Conservation (phyloP, 306 rosid genomes). For the Acacia melanoxylon region DNA sequence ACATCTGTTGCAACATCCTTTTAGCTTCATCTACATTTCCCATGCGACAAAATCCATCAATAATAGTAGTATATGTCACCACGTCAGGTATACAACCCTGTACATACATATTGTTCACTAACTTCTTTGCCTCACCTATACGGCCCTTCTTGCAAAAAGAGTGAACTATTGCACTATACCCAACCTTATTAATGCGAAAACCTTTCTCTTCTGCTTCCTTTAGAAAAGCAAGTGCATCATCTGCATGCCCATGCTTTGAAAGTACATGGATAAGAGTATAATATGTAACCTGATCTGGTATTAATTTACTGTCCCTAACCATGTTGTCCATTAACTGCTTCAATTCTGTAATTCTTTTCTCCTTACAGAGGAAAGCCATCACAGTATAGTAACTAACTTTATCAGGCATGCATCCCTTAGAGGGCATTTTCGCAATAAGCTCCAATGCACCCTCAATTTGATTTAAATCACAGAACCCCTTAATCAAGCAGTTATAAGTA, state of each 20-base stretch:
- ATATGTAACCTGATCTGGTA: constrained; percentile 82
- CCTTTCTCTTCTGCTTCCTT: constrained; percentile 78
- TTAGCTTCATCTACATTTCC: constrained; percentile 84
- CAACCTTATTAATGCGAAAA: constrained; percentile 74
- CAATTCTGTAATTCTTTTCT: constrained; percentile 60
- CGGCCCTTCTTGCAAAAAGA: constrained; percentile 70
- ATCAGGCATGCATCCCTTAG: constrained; percentile 67
- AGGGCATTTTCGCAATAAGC: constrained; percentile 67
- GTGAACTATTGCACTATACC: constrained; percentile 79
- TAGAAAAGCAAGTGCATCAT: constrained; percentile 65
- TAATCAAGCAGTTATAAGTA: constrained; percentile 78
- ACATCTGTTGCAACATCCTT: constrained; percentile 84
- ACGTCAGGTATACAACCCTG: constrained; percentile 84
- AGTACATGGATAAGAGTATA: constrained; percentile 69
- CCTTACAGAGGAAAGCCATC: constrained; percentile 74
- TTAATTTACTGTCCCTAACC: constrained; percentile 49
- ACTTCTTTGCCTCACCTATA: constrained; percentile 63
- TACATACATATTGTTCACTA: constrained; percentile 67
- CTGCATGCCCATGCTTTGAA: constrained; percentile 74
- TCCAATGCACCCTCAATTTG: constrained; percentile 58
- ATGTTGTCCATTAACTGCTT: constrained; percentile 60
- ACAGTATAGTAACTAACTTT: constrained; percentile 85
- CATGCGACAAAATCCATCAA: constrained; percentile 68
- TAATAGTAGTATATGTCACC: constrained; percentile 76
- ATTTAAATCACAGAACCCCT: constrained; percentile 71